Evolutionary conservation across 176 grass and related monocot species (phyloP).

Genomic region (Avena atlantica): DNA sequence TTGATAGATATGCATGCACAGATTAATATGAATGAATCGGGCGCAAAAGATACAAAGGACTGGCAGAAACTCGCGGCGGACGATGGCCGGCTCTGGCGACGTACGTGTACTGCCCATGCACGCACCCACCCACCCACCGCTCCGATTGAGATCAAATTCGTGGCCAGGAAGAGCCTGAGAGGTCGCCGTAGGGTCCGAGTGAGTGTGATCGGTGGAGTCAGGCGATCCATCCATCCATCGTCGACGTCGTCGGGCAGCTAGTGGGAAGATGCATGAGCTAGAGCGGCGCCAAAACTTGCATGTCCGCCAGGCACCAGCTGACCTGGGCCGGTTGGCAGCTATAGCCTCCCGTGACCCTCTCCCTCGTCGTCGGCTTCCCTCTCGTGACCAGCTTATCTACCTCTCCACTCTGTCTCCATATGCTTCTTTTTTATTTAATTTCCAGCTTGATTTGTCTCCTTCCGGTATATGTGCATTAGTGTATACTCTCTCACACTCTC

Average conservation of each 20-base stretch:
- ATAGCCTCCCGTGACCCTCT: slow-evolving; percentile 3
- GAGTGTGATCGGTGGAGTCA: not conserved
- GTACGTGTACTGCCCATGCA: not conserved
- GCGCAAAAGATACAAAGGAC: too few relatives aligned
- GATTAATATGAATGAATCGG: too few relatives aligned
- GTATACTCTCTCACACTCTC: not conserved
- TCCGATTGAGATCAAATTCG: slow-evolving; percentile 27
- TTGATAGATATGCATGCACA: too few relatives aligned
- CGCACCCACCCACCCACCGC: not conserved
- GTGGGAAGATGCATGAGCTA: not conserved
- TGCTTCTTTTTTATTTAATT: not conserved
- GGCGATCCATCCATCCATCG: not conserved
- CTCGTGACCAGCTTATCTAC: not conserved
- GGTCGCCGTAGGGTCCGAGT: not conserved
- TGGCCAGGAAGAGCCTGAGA: not conserved
- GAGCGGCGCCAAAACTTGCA: not conserved
- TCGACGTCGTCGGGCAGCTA: not conserved
- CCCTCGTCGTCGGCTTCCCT: not conserved
- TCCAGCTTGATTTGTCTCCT: not conserved
- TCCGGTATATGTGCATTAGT: not conserved
- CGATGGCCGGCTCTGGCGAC: not conserved
- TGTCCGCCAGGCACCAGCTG: slow-evolving; percentile 6
- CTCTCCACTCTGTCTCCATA: not conserved
- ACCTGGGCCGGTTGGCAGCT: not conserved
- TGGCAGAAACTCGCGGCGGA: not conserved